A percentile compares a stretch with the other conserved stretches of the same genome.
Evolutionary conservation across 345 rosid species (phyloP).

Genomic region (Citrus medica): DNA sequence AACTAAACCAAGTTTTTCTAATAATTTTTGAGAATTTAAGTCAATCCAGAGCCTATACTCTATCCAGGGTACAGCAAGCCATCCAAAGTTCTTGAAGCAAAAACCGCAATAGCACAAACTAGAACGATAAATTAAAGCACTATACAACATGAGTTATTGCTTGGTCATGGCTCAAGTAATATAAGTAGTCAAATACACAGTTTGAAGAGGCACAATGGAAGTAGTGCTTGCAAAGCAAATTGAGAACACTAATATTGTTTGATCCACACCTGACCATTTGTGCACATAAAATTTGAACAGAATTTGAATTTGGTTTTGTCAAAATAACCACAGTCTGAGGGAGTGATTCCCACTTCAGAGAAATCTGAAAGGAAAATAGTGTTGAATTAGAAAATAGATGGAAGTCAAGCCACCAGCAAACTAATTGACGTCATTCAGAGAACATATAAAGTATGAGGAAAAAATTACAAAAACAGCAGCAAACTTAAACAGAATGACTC

Average conservation of each 20-base stretch:
- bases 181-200: neutral
- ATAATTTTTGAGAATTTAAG: neutral
- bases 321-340: slow-evolving; percentile 90
- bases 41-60: neutral
- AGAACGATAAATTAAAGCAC: neutral
- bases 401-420: slow-evolving; percentile 12
- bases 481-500: neutral
- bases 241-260: slow-evolving; percentile 1
- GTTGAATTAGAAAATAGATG: slow-evolving; percentile 21
- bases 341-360: slow-evolving; percentile 86
- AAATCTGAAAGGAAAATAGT: slow-evolving; percentile 59
- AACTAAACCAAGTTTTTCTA: neutral
- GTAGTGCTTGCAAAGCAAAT: slow-evolving; percentile 6
- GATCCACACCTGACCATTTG: slow-evolving; percentile 81
- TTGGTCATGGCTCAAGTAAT: neutral
- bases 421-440: neutral
- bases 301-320: slow-evolving; percentile 85
- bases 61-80: neutral
- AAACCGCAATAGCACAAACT: neutral
- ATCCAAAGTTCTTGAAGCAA: neutral
- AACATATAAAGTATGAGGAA: neutral
- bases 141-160: neutral
- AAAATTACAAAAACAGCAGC: neutral
- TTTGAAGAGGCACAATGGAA: neutral
- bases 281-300: slow-evolving; percentile 71